Percentiles rank a stretch among this genome's conserved stretches.
Conservation (phyloP, 208 protist species). For the Leishmania lainsoni region DNA sequence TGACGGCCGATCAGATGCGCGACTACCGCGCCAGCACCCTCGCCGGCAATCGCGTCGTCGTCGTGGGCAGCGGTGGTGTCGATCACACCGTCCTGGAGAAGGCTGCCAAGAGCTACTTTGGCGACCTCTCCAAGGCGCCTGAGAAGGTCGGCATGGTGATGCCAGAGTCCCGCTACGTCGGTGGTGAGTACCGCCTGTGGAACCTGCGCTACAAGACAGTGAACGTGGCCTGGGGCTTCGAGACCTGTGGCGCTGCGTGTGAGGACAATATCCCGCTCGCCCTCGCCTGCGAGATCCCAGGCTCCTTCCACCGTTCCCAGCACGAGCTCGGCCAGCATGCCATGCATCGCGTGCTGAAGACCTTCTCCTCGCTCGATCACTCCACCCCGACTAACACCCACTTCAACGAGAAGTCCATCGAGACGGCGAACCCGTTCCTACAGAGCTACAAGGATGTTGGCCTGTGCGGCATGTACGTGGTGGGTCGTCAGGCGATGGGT, state of each 20-base stretch:
- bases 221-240: slow-evolving; percentile 88
- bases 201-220: slow-evolving; percentile 89
- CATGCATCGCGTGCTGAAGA: slow-evolving; percentile 89
- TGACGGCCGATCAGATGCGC: slow-evolving; percentile 78
- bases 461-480: slow-evolving; percentile 89
- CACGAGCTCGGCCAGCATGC: slow-evolving; percentile 88
- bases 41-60: slow-evolving; percentile 92
- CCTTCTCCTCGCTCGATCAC: slow-evolving; percentile 89
- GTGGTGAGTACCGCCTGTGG: slow-evolving; percentile 88
- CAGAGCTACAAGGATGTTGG: slow-evolving; percentile 89
- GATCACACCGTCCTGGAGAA: slow-evolving; percentile 94
- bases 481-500: slow-evolving; percentile 59
- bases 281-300: slow-evolving; percentile 87
- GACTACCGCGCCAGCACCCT: slow-evolving; percentile 91
- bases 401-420: slow-evolving; percentile 88
- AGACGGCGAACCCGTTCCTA: slow-evolving; percentile 87
- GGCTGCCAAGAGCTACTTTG: slow-evolving; percentile 91
- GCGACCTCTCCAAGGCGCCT: slow-evolving; percentile 57
- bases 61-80: slow-evolving; percentile 96
- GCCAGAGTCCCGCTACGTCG: slow-evolving; percentile 75
- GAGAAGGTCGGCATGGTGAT: slow-evolving; percentile 24
- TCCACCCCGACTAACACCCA: slow-evolving; percentile 88
- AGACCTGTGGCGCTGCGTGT: slow-evolving; percentile 85
- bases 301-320: slow-evolving; percentile 87
- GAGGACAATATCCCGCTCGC: slow-evolving; percentile 85